Evolutionary conservation across 768 basidiomycete genomes (phyloP).

Genomic region (Dioszegia hungarica): DNA sequence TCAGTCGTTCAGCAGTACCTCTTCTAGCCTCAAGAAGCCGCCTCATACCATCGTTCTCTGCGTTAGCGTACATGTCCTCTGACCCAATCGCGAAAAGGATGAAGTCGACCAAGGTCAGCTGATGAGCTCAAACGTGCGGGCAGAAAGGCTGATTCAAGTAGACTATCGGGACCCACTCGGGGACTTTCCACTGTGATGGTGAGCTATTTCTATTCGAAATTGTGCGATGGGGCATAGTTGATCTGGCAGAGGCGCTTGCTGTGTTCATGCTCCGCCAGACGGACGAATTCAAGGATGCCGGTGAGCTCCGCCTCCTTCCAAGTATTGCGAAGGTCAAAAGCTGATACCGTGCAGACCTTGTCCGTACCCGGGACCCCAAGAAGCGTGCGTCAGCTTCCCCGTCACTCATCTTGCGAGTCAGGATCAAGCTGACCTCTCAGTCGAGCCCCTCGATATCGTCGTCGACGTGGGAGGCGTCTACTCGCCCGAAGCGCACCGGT

Average conservation of each 20-base stretch:
- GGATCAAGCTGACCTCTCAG: slow-evolving; percentile 15
- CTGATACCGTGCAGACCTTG: slow-evolving; percentile 26
- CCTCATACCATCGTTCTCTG: neutral
- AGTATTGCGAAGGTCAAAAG: neutral
- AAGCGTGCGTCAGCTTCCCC: slow-evolving; percentile 33
- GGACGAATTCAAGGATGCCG: slow-evolving; percentile 66
- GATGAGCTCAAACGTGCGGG: too few species aligned
- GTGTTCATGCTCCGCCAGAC: slow-evolving; percentile 82
- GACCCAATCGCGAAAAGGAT: slow-evolving; percentile 40
- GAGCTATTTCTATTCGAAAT: slow-evolving; percentile 1
- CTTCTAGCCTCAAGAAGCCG: neutral
- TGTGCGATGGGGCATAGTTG: neutral
- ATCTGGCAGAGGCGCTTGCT: slow-evolving; percentile 69
- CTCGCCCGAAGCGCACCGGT: slow-evolving; percentile 68
- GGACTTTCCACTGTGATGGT: slow-evolving; percentile 88
- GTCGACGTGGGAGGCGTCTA: slow-evolving; percentile 95
- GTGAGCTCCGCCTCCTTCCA: slow-evolving; percentile 53
- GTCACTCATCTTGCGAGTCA: neutral
- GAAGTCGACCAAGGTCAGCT: slow-evolving; percentile 39
- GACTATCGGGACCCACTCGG: slow-evolving; percentile 90
- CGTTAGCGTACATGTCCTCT: slow-evolving; percentile 17
- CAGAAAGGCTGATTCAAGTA: slow-evolving; percentile 36
- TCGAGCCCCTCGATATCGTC: slow-evolving; percentile 79
- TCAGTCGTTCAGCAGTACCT: neutral
- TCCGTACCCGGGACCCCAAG: slow-evolving; percentile 44